Evolutionary conservation across 352 stramenopile genomes (phyloP), one percentile per base, ranked within the genome.

Genomic region (Phytophthora aleatoria): DNA sequence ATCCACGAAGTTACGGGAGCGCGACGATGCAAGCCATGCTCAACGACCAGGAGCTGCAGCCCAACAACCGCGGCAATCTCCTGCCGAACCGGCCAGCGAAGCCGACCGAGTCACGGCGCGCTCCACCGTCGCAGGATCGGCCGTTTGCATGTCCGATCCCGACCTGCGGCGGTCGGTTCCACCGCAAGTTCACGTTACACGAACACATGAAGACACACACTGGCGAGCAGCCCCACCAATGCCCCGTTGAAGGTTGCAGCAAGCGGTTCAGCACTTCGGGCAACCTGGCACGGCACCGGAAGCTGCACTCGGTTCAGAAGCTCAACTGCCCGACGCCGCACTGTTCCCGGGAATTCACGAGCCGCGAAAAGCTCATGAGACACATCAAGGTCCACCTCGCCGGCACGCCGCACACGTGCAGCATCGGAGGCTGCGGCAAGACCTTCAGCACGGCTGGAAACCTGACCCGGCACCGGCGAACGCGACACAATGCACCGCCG

Each of bases 171-270:
- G 71, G 76, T 13, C 75, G 77, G 15, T 89, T 90, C 71, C 79
- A 87, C 66, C 81, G 81, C 67, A 87, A 86, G 47, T 90, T 87
- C 57, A 90, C 82, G 33, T 66, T 89, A 54, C 85, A 77, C 49
- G 81, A 90, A 49, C 84, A 93, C 60, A 77, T 89, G 52, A 91
- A 91, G 73, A 93, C 83, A 42, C 84, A 92, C 74, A 91, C 82
- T 50, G 84, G 84, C 13, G 82, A 91, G 67, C 80, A 90, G 58
- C 83, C 85, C 3, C 80, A 91, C 54, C 47, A 73, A 27, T 91
- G 83, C 44, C 76, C 81, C 16, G 64, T 81, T n/a, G 47, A 50
- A 12, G 68, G 59, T 28, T 94, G 85, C 57, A 67, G 68, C 57
- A 90, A 90, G 74, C 75, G 77, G 5, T 94, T 92, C 35, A 90